Evolutionary conservation across 495 filamentous ascomycete genomes (phyloP).

Genomic region (Aspergillus baeticus): DNA sequence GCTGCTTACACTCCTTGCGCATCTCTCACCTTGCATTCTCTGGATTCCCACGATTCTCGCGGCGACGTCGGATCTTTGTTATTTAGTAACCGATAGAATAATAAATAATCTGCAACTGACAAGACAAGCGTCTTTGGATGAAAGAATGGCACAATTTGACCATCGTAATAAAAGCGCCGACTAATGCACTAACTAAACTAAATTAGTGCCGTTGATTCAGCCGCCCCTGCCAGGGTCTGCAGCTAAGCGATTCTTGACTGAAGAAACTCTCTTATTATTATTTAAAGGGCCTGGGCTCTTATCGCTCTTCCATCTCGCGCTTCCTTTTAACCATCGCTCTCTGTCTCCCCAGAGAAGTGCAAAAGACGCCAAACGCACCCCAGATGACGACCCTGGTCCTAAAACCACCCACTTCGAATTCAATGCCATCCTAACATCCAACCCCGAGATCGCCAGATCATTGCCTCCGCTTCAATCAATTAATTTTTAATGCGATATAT

Average conservation of each 20-base stretch:
- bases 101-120: conserved; percentile 1
- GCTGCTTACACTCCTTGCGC: conserved; percentile 5
- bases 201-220: conserved; percentile 1
- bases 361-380: no score
- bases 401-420: no score
- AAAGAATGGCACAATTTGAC: no score
- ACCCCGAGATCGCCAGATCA: no score
- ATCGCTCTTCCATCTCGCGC: background rate
- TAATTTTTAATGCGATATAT: no score
- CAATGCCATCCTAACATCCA: no score
- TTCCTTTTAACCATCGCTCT: no score
- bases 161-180: background rate
- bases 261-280: background rate
- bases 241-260: conserved; percentile 8
- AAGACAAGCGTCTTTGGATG: no score
- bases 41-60: conserved; percentile 11
- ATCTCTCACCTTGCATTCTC: conserved; percentile 9
- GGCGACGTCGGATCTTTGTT: conserved; percentile 7
- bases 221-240: conserved; percentile 1
- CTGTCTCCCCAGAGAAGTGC: no score
- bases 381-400: no score
- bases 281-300: background rate
- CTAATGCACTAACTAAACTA: background rate
- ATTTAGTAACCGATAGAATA: conserved; percentile 10
- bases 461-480: background rate